Conservation (phyloP, 2,329 filamentous ascomycete genomes). For the Fusarium sp. region DNA sequence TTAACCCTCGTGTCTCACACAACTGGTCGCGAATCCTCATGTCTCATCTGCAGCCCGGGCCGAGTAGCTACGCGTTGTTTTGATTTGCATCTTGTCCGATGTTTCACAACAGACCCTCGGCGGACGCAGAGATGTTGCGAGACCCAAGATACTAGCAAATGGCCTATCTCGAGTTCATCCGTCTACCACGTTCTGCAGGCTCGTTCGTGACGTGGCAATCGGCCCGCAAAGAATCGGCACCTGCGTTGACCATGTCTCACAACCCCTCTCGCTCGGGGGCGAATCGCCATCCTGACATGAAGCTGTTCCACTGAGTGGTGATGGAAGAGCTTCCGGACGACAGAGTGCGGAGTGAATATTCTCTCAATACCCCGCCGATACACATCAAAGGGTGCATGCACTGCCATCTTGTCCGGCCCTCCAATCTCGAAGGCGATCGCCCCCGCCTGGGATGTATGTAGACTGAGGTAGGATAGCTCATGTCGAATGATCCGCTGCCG, state of each 20-base stretch:
- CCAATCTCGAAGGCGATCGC: background rate
- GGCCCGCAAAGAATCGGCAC: background rate
- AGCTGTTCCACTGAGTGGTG: background rate
- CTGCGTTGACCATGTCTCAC: background rate
- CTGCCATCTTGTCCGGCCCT: background rate
- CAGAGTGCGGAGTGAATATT: background rate
- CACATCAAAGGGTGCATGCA: background rate
- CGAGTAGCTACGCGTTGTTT: background rate
- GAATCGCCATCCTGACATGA: background rate
- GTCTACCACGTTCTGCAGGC: background rate
- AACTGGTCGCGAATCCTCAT: background rate
- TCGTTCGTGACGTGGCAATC: background rate
- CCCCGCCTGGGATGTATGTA: background rate
- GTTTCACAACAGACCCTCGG: background rate
- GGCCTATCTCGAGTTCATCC: background rate
- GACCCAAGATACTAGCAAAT: background rate
- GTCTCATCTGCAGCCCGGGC: background rate
- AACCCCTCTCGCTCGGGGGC: background rate
- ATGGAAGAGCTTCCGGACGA: background rate
- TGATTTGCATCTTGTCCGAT: background rate
- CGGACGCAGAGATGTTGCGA: background rate
- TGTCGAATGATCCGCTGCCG: background rate
- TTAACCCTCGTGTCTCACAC: background rate
- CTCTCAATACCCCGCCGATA: background rate
- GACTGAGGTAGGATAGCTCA: background rate